Evolutionary conservation across 345 rosid genomes (phyloP), one percentile per base, ranked within the genome.

Genomic region (Linum trigynum): DNA sequence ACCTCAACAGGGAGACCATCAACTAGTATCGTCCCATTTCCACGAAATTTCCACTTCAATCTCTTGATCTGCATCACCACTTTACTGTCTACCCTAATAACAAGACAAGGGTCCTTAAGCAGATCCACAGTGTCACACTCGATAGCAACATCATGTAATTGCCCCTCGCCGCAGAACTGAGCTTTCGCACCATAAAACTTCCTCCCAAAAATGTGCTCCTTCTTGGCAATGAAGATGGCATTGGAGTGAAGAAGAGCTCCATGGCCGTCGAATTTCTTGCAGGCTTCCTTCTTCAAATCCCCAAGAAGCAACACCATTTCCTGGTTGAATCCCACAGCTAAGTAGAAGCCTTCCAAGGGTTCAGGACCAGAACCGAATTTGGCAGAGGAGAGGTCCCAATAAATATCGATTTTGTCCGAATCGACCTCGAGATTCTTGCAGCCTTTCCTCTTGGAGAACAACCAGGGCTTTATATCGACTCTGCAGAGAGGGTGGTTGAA

Each of bases 1-100:
- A 92, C 91, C 73, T 92, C 96, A 35, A 92, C 94, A 7, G 86
- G 81, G 11, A 83, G 71, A 61, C 90, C 96, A 80, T 92, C 96
- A 62, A 90, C 94, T 74, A 80, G 65, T 67, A 92, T 90, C 35
- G 91, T 92, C 61, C 80, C 79, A 63, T 92, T 92, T 3, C 98
- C 98, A 7, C 97, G 80, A 77, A 92, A 92, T 80, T 92, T 92
- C 98, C 98, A 92, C 73, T 77, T 84, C 57, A 92, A 83, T 71
- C 90, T 74, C 80, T 86, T 88, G 65, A 90, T 83, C 77, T 86
- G 90, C 87, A 92, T 73, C 70, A 84, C 85, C 0, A 74, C 76
- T 87, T 85, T 85, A 32, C 85, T 78, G 64, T 90, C 96, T 59
- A 92, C 79, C 53, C 96, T 86, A 78, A 92, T 80, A 71, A 83